Base-by-base conservation (phyloP, 495 filamentous ascomycete genomes). In the Penicillium samsonianum region DNA sequence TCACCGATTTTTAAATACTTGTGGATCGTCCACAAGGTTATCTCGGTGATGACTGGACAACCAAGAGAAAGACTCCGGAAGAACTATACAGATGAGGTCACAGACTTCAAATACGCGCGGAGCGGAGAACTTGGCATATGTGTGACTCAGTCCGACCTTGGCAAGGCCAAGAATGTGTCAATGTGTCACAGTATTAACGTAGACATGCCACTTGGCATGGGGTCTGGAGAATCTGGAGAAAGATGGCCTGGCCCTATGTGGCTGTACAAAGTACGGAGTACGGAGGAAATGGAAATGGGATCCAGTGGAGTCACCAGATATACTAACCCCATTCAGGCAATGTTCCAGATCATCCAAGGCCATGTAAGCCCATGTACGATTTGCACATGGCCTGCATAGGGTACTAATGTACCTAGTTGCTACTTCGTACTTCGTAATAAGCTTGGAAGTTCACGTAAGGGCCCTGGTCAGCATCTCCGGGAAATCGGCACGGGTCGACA, bases 401-500 rank as follows among this genome's bases (percentile, higher is more conserved):
- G 22, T 23, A 43, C 4, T 20, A 14, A 43, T 22, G 20, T 35
- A 35, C 33, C 9, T 3, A 2, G 4, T 25, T 3, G 17, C 6
- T 38, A n/a, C 33, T 37, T 5, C 33, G 14, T 37, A 37, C 33
- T 2, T n/a, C 4, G 33, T 14, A 33, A 14, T 14, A 33, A 33
- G 30, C 30, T 33, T 33, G 35, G 16, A 9, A 38, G 35, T 8
- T 14, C n/a, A 38, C 25, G 45, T 48, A 23, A n/a, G 17, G 38
- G 23, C 23, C 26, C 26, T 28, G 26, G 30, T 33, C 30, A 33
- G 30, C 30, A 14, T 4, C 23, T 25, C 52, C 62, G 62, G 65
- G 53, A 64, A 66, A 53, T 58, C 66, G 66, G 66, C 65, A 68
- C 65, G 59, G 35, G 35, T 38, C 35, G 35, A 38, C 35, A 38